Conservation (phyloP, 2,329 filamentous ascomycete species). For the Microcera coccophila region DNA sequence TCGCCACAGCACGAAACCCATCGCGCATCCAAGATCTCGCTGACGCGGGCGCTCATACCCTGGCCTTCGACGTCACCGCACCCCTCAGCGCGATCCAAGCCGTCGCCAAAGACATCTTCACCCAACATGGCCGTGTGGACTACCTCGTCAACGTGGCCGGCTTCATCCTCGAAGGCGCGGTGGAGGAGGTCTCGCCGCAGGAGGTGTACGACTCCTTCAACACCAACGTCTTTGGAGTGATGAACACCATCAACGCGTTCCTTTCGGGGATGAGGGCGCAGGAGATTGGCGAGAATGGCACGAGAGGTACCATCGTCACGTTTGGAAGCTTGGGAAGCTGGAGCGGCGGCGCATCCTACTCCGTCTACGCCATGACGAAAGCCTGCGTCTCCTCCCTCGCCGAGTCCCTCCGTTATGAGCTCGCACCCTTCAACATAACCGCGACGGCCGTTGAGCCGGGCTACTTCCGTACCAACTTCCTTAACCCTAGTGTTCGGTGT, state of each 20-base stretch:
- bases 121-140: constrained; percentile 39
- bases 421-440: constrained; percentile 43
- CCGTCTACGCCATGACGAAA: constrained; percentile 45
- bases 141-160: constrained; percentile 48
- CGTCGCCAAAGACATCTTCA: constrained; percentile 32
- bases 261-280: constrained; percentile 45
- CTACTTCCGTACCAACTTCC: constrained; percentile 50
- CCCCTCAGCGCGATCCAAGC: constrained; percentile 34
- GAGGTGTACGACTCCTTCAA: constrained; percentile 41
- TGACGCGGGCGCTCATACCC: constrained; percentile 38
- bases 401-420: constrained; percentile 42
- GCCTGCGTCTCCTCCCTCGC: constrained; percentile 43
- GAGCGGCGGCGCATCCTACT: constrained; percentile 34
- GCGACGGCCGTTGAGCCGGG: constrained; percentile 47
- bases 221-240: constrained; percentile 52
- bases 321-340: constrained; percentile 48
- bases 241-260: constrained; percentile 47
- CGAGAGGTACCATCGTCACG: constrained; percentile 35
- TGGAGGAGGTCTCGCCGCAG: constrained; percentile 38
- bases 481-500: constrained; percentile 34
- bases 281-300: constrained; percentile 19
- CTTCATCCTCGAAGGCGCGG: constrained; percentile 40
- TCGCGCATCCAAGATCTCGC: constrained; percentile 40
- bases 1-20: constrained; percentile 46
- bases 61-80: constrained; percentile 46